Evolutionary conservation across 1,284 basidiomycete species (phyloP), one percentile per base, ranked within the genome.

Genomic region (Jaminaea rosea): DNA sequence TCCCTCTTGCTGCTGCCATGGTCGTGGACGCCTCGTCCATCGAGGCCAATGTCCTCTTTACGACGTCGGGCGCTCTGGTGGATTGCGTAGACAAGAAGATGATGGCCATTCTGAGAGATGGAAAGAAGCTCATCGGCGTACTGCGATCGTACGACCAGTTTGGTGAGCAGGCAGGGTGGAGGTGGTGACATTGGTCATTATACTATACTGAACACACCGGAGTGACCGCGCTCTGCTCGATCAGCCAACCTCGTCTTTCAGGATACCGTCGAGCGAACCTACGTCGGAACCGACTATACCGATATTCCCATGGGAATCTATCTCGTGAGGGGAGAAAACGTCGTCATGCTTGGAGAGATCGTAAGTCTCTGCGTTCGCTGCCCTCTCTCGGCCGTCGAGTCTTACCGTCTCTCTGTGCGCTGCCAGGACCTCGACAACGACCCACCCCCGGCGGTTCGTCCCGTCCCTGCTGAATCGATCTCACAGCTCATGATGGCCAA

Each of bases 61-160:
- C 71, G 4, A 73, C 71, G 41, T 72, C 69, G 6, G 71, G 71
- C 34, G 65, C 71, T 9, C 54, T 73, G 7, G 69, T 72, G 17
- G 71, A 73, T 34, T 65, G 65, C 44, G 65, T 72, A 26, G 71
- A 73, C 52, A 73, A 96, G 80, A 98, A 97, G 83, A 93, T 99
- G 82, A 81, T 99, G 50, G 92, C 97, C 49, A 83, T 97, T 63
- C 80, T 99, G 55, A 82, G 94, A 75, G 94, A 99, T 75, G 94
- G 94, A 47, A 81, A 91, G 67, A 98, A 97, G 76, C 80, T 97
- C 39, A 86, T 96, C 64, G 94, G 94, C 28, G 91, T 99, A 28
- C 78, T 99, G 63, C 80, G 94, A 50, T 94, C 90, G 21, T 99
- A 98, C 75, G 94, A 99, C 79, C 94, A 98, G 75, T 99, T 97